Base-by-base conservation (phyloP, 2,329 filamentous ascomycete species). In the Coniochaeta pulveracea region DNA sequence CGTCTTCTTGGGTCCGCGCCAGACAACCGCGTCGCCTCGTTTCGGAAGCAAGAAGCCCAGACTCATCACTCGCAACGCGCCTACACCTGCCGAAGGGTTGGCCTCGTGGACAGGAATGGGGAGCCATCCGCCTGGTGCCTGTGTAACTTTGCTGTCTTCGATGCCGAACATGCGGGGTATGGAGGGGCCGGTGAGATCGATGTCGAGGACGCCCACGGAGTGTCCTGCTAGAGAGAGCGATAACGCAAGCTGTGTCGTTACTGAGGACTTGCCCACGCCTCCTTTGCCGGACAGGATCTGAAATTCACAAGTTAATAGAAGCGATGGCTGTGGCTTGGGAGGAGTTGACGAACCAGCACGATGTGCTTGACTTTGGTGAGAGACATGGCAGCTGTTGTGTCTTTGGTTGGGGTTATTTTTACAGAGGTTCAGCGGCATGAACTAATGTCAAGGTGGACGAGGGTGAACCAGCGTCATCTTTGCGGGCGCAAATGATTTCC, bases 1-100 rank as follows among this genome's bases (percentile, higher is more conserved):
- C 4, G 91, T 98, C 63, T 98, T 98, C 61, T 98, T 98, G 3
- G 91, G 91, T 0, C 91, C 91, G 34, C 91, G 76, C 91, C 91
- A 98, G 24, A 98, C 91, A 0, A 98, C 88, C 0, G 91, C 89
- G 47, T 95, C 86, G 40, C 83, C 84, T 46, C 89, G 69, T 40
- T 77, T 74, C 4, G 80, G 77, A 5, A 98, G 69, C 6, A 98
- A 70, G 48, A 98, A 96, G 3, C 88, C 91, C 2, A 98, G 66
- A 35, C 85, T 94, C 82, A 96, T 95, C 55, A 85, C 91, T 39
- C 76, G 71, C 8, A 89, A 64, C 21, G 76, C 64, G 2, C 82
- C 83, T 16, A 76, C 58, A 3, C 65, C 66, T 18, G 54, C 50
- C 5, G 56, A 49, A 4, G 60, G 48, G 43, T 72, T 59, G 7